These are phyloP conservation scores for Stipa capillata DNA, from an alignment of 176 grass and related monocot species.

Conservation along the genomic window DNA sequence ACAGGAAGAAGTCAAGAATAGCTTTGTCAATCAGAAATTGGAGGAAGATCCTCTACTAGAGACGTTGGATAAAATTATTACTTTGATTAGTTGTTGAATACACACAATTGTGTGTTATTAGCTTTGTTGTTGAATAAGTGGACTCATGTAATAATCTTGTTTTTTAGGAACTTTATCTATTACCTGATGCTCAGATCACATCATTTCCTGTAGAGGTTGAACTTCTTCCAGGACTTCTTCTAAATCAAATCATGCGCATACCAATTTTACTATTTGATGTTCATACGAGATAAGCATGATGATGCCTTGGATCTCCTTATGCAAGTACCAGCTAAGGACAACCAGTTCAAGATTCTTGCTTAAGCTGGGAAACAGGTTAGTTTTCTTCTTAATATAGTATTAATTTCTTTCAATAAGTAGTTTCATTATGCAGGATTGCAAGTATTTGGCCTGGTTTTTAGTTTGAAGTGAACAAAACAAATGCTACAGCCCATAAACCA, in stretches of 20 bases:
- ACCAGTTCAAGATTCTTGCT: slow-evolving; percentile 76
- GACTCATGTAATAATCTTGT: neutral
- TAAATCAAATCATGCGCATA: too few species aligned
- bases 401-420: neutral
- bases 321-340: slow-evolving; percentile 67
- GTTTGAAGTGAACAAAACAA: neutral
- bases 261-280: neutral
- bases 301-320: slow-evolving; percentile 6
- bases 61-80: slow-evolving; percentile 76
- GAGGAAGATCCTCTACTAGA: slow-evolving; percentile 78
- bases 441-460: neutral
- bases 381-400: neutral
- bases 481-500: neutral
- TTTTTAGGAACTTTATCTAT: slow-evolving; percentile 34
- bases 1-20: slow-evolving; percentile 68
- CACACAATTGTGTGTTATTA: neutral
- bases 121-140: neutral
- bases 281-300: neutral
- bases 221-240: slow-evolving; percentile 52
- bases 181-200: neutral
- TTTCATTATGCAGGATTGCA: neutral
- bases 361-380: slow-evolving; percentile 82
- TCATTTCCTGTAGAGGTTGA: slow-evolving; percentile 43
- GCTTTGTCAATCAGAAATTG: slow-evolving; percentile 66
- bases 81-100: slow-evolving; percentile 33